Base-by-base conservation (phyloP, 305 asterid genomes). In the Solanum hybrid region DNA sequence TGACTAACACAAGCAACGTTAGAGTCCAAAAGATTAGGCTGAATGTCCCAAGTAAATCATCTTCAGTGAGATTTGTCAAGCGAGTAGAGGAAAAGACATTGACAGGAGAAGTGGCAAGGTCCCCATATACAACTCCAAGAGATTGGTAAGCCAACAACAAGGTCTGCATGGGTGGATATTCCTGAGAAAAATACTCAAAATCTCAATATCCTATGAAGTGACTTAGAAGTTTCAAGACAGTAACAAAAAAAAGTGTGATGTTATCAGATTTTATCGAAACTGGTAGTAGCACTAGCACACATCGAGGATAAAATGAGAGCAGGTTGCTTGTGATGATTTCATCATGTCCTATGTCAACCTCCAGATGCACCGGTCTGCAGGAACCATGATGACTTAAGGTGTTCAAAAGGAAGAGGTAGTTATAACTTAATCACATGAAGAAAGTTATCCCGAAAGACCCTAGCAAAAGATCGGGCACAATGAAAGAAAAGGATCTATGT, bases 21-120 rank as follows among this genome's bases (percentile, higher is more conserved):
- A 94, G 90, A 5, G 98, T 93, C 97, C 98, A 95, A 67, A 95
- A 94, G 16, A 95, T 93, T 8, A 95, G 96, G 92, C 98, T 95
- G 11, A 95, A 91, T n/a, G 93, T 94, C 86, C 97, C 98, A 20
- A 95, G 9, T 16, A 94, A 93, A 84, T 95, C 96, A 13, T 95
- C 95, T 90, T 94, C 95, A 0, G 92, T 88, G 34, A 93, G 96
- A 77, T 92, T 90, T 3, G 92, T 92, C 61, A 91, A 69, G 11
- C 86, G 90, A 22, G 95, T 95, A 3, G 97, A 89, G 1, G 96
- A 95, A 93, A 93, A 93, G 11, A 95, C 96, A 18, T 95, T 93
- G 33, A 95, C 95, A 0, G 98, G 98, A 26, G 97, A 95, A 71
- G 98, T 95, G 37, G 94, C 96, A 61, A 95, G 91, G 92, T 95